Conservation (phyloP, 306 rosid species). For the Cucurbita maxima region DNA sequence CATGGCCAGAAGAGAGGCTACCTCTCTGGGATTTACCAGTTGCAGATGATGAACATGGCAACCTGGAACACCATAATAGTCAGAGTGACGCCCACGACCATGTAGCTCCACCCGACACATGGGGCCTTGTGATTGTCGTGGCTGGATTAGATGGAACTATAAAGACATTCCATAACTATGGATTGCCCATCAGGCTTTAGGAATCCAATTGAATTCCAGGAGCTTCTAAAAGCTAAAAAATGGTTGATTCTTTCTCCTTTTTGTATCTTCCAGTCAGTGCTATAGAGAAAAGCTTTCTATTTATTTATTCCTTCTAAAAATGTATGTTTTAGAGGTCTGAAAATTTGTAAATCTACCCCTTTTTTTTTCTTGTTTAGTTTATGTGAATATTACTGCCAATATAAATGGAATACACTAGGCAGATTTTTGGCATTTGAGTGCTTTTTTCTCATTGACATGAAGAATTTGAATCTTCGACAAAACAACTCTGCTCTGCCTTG, state of each 20-base stretch:
- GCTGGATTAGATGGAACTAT: constrained; percentile 68
- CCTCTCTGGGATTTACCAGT: constrained; percentile 32
- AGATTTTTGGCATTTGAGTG: not conserved
- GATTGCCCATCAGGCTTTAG: constrained; percentile 60
- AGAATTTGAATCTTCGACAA: too few species aligned
- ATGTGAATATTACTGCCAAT: constrained; percentile 2
- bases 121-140: constrained; percentile 65
- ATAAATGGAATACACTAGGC: not conserved
- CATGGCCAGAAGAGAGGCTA: constrained; percentile 90
- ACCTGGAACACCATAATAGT: not conserved
- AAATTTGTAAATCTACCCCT: not conserved
- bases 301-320: not conserved
- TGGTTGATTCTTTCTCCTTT: constrained; percentile 1
- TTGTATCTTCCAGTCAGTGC: not conserved
- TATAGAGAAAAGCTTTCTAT: not conserved
- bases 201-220: not conserved
- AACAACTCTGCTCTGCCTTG: too few species aligned
- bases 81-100: constrained; percentile 6
- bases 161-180: constrained; percentile 73
- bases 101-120: constrained; percentile 29
- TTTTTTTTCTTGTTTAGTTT: not conserved
- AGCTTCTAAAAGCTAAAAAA: not conserved
- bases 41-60: constrained; percentile 17
- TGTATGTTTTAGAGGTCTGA: not conserved
- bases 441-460: too few species aligned